These are phyloP conservation scores for Straminergon stramineum DNA, from an alignment of 225 moss, liverwort and hornwort genomes.

Conservation along the genomic window DNA sequence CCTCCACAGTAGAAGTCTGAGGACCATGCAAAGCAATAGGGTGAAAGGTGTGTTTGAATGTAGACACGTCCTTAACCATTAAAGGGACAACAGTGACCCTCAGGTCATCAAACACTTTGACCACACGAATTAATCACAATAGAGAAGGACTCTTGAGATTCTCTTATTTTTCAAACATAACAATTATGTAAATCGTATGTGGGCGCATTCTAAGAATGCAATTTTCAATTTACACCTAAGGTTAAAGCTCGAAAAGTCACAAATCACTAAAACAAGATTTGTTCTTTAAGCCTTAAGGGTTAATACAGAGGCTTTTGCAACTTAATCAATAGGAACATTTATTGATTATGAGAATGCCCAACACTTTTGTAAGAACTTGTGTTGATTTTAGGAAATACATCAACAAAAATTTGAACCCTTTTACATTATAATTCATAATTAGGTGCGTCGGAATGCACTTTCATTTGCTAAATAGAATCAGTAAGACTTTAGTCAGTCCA, in stretches of 20 bases:
- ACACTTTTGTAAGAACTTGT: background rate
- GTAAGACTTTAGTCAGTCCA: background rate
- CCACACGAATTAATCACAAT: background rate
- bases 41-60: background rate
- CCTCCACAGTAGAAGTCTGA: constrained; percentile 3
- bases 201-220: background rate
- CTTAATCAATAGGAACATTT: background rate
- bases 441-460: background rate
- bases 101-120: background rate
- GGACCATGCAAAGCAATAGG: background rate
- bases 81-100: background rate
- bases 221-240: background rate
- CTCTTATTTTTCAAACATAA: background rate
- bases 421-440: background rate
- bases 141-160: background rate
- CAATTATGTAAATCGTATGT: background rate
- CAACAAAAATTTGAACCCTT: background rate
- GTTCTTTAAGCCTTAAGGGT: background rate
- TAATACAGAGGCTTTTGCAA: background rate
- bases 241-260: background rate
- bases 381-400: background rate
- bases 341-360: background rate
- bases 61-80: background rate
- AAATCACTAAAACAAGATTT: background rate
- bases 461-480: background rate